A percentile compares a stretch with the other conserved stretches of the same genome.
Conservation (phyloP, 2,329 filamentous ascomycete genomes). For the Epicoccum sorghinum region DNA sequence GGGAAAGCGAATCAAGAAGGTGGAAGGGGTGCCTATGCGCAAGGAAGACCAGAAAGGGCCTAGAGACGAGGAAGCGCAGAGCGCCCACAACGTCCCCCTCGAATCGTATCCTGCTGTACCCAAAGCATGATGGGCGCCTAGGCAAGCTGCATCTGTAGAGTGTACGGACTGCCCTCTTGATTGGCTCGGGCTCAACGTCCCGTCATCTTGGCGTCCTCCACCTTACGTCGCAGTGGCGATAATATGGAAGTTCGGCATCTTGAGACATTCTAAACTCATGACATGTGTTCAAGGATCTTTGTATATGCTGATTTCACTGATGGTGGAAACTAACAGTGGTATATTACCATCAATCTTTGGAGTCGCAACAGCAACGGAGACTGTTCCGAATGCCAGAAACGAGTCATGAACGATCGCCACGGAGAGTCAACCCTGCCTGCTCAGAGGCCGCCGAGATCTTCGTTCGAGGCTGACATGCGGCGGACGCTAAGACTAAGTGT, state of each 20-base stretch:
- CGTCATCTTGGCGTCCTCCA: background rate
- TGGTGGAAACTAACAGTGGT: too few species aligned
- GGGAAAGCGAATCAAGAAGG: constrained; percentile 57
- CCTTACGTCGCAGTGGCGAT: constrained; percentile 9
- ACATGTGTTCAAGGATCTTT: too few species aligned
- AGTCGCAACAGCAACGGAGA: background rate
- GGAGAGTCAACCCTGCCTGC: constrained; percentile 16
- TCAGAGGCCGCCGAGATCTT: constrained; percentile 32
- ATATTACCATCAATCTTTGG: background rate
- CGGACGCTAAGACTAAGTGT: constrained; percentile 23
- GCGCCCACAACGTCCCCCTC: constrained; percentile 26
- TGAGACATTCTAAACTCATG: background rate
- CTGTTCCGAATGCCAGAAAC: background rate
- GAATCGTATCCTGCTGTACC: constrained; percentile 23
- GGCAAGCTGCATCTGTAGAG: constrained; percentile 12
- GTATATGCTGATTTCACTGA: too few species aligned
- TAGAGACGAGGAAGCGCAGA: constrained; percentile 32
- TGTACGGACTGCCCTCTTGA: background rate
- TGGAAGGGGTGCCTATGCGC: constrained; percentile 45
- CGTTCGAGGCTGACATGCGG: constrained; percentile 26
- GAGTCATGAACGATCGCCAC: constrained; percentile 7
- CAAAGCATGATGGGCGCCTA: constrained; percentile 33
- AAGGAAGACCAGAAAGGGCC: constrained; percentile 28
- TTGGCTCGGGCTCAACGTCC: constrained; percentile 10
- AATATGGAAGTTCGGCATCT: constrained; percentile 9